These are phyloP conservation scores for Elsinoe australis DNA, from an alignment of 2,329 filamentous ascomycete genomes.

Conservation along the genomic window DNA sequence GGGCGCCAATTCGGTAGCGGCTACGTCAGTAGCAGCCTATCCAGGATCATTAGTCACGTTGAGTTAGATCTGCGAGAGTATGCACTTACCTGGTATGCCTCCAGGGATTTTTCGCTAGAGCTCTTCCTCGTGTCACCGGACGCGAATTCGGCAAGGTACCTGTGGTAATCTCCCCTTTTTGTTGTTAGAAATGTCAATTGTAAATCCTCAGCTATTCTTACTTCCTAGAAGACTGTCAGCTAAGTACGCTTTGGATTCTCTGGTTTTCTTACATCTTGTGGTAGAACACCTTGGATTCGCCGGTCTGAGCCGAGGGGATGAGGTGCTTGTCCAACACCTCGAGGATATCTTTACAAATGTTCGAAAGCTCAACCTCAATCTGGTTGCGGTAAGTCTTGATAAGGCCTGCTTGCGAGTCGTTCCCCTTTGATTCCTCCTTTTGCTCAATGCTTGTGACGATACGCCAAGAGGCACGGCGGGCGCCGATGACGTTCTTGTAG, in stretches of 20 bases:
- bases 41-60: too few species aligned
- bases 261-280: conserved; percentile 99
- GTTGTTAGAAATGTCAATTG: conserved; percentile 22
- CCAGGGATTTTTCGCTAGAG: conserved; percentile 86
- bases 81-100: conserved; percentile 99
- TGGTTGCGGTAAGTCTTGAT: conserved; percentile 99
- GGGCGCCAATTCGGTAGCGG: conserved; percentile 78
- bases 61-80: too few species aligned
- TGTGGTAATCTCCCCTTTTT: conserved; percentile 99
- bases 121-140: conserved; percentile 90
- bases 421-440: conserved; percentile 99
- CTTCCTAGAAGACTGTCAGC: too few species aligned
- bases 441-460: conserved; percentile 98
- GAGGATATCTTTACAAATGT: conserved; percentile 96
- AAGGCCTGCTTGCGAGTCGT: conserved; percentile 76
- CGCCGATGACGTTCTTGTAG: conserved; percentile 98
- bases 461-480: conserved; percentile 94
- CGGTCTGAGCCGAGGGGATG: conserved; percentile 86
- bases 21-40: conserved; percentile 79
- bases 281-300: conserved; percentile 99
- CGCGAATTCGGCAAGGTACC: conserved; percentile 95
- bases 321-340: conserved; percentile 89
- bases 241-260: too few species aligned
- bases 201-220: not conserved
- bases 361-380: conserved; percentile 93